Base-by-base conservation (phyloP, 208 protist species). In the Trypanosoma platydactyli region DNA sequence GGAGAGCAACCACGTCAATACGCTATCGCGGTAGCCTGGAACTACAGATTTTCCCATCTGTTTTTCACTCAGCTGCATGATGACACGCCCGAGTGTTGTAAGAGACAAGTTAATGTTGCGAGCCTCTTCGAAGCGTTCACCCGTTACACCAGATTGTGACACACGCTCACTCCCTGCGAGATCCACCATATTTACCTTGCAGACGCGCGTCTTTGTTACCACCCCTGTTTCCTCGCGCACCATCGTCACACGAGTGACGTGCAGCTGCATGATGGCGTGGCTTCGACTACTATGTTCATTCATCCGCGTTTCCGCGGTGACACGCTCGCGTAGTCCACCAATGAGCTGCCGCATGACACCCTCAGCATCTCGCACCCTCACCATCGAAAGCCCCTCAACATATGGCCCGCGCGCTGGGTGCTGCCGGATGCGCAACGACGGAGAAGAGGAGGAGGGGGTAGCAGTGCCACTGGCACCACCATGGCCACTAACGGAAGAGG, bases 21-120 rank as follows among this genome's bases (percentile, higher is more conserved):
- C 91, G 52, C 79, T 91, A 38, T 97, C 87, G 11, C 91, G 84
- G 79, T 94, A 97, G n/a, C 84, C 76, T 0, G 89, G 86, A 22
- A 90, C 78, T 30, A 88, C 74, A 67, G 81, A 52, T 53, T 83
- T 79, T 30, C 80, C 81, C 1, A 75, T 62, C 64, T 90, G 81
- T 51, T 86, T 83, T 54, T 97, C 86, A 18, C 88, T 83, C 13
- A 98, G 70, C 70, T 93, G 79, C 46, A 87, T 73, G 13, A 98
- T 95, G 5, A 97, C 90, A 41, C 94, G 80, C 20, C 92, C 92
- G 2, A 98, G 79, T 30, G 81, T 96, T 30, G 97, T 89, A 13
- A 99, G 86, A 13, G 91, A 98, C 20, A 98, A 90, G 79, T 99
- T 99, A 56, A 99, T 99, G 69, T 98, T 93, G 22, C 77, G 85